Evolutionary conservation across 129 eudicot species (phyloP).

Genomic region (Artemisia annua): DNA sequence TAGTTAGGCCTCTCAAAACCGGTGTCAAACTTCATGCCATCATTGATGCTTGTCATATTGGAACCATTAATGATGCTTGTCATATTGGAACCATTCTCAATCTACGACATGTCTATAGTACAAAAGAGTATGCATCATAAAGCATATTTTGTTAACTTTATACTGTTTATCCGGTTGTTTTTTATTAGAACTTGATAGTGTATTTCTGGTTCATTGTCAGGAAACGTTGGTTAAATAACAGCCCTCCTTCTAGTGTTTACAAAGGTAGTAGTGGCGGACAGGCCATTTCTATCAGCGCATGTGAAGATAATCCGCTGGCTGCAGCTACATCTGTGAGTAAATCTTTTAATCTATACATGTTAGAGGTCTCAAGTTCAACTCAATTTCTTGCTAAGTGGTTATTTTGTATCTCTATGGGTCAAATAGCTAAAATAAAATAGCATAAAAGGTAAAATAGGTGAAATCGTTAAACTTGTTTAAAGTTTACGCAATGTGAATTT

Average conservation of each 20-base stretch:
- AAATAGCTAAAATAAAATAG: too few species aligned
- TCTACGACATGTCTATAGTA: slow-evolving; percentile 40
- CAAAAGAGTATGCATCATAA: slow-evolving; percentile 36
- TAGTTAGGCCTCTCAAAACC: slow-evolving; percentile 58
- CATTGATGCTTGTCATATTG: too few species aligned
- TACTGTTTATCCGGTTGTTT: background rate
- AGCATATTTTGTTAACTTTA: background rate
- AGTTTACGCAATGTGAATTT: too few species aligned
- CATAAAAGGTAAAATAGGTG: too few species aligned
- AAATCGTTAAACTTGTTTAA: too few species aligned
- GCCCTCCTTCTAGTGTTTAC: slow-evolving; percentile 58
- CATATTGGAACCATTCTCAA: slow-evolving; percentile 87
- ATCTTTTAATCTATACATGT: slow-evolving; percentile 8
- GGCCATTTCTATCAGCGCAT: slow-evolving; percentile 72
- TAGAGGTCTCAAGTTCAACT: too few species aligned
- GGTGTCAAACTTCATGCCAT: slow-evolving; percentile 81
- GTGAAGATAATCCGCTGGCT: slow-evolving; percentile 71
- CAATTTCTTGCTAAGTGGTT: too few species aligned
- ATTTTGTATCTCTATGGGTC: too few species aligned
- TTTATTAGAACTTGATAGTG: background rate
- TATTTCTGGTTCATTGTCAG: slow-evolving; percentile 37
- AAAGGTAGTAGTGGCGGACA: slow-evolving; percentile 72
- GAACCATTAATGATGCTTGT: too few species aligned
- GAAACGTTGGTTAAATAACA: slow-evolving; percentile 48
- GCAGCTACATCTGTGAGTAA: slow-evolving; percentile 66